Conservation (phyloP, 2,329 filamentous ascomycete genomes). For the Exutisphaerella laricina region DNA sequence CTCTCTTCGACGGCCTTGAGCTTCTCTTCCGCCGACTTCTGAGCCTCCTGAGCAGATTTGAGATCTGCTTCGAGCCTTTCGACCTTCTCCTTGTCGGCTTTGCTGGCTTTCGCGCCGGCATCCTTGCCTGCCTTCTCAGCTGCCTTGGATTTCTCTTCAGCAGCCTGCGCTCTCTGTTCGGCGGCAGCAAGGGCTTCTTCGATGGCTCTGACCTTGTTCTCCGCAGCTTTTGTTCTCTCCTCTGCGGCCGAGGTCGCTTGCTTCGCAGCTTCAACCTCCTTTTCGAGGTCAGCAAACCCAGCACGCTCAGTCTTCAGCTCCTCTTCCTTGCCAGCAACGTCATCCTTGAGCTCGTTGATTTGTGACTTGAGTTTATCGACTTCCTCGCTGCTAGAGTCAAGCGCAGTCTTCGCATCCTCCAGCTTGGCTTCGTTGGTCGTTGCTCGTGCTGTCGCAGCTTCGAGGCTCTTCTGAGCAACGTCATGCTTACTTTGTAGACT, state of each 20-base stretch:
- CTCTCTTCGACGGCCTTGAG: constrained; percentile 8
- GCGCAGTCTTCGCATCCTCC: constrained; percentile 22
- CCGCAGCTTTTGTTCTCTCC: constrained; percentile 12
- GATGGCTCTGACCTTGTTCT: constrained; percentile 9
- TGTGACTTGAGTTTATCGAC: constrained; percentile 21
- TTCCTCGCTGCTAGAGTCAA: constrained; percentile 42
- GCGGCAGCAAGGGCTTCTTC: constrained; percentile 11
- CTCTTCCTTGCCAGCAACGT: constrained; percentile 28
- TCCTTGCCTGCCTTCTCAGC: constrained; percentile 6
- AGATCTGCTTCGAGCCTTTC: constrained; percentile 11
- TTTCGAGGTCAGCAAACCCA: constrained; percentile 30
- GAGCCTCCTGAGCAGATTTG: constrained; percentile 9
- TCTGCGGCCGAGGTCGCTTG: constrained; percentile 12
- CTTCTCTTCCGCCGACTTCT: constrained; percentile 13
- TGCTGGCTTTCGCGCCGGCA: constrained; percentile 1
- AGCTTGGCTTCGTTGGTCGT: constrained; percentile 17
- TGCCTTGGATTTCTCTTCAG: constrained; percentile 9
- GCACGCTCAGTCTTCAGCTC: constrained; percentile 30
- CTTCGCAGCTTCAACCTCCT: constrained; percentile 26
- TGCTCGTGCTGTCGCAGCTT: constrained; percentile 13
- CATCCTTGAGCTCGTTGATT: constrained; percentile 24
- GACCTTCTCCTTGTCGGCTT: constrained; percentile 5
- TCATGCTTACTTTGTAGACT: constrained; percentile 21
- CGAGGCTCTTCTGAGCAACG: constrained; percentile 14
- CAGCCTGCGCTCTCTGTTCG: constrained; percentile 12